Evolutionary conservation across 352 stramenopile genomes (phyloP).

Genomic region (Phytophthora constricta): DNA sequence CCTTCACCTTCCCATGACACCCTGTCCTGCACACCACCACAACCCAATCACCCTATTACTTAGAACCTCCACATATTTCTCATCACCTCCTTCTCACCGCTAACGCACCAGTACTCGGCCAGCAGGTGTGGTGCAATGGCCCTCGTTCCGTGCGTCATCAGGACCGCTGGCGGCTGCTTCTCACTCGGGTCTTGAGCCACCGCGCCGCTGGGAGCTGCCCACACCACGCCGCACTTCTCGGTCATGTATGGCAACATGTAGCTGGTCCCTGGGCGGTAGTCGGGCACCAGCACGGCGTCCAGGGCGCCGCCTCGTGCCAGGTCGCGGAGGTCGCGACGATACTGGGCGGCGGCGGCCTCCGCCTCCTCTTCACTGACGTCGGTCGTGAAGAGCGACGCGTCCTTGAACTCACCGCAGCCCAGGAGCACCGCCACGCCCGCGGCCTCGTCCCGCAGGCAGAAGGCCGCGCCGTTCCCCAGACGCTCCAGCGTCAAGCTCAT

Average conservation of each 20-base stretch:
- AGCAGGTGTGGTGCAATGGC: slow-evolving; percentile 76
- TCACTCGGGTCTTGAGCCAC: slow-evolving; percentile 27
- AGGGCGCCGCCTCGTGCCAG: slow-evolving; percentile 54
- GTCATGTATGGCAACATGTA: slow-evolving; percentile 80
- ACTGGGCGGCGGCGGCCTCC: slow-evolving; percentile 41
- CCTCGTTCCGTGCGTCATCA: slow-evolving; percentile 83
- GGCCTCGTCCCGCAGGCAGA: slow-evolving; percentile 67
- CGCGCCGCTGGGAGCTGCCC: slow-evolving; percentile 5
- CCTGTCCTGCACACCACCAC: slow-evolving; percentile 42
- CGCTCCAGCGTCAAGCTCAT: slow-evolving; percentile 77
- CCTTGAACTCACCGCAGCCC: slow-evolving; percentile 59
- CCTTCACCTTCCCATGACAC: slow-evolving; percentile 49
- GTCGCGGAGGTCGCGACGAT: slow-evolving; percentile 66
- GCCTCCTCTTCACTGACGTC: slow-evolving; percentile 54
- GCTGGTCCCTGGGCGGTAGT: slow-evolving; percentile 72
- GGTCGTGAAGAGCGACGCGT: slow-evolving; percentile 28
- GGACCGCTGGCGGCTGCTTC: slow-evolving; percentile 49
- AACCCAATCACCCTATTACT: neutral
- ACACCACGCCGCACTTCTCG: slow-evolving; percentile 58
- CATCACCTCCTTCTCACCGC: neutral
- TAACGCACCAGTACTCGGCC: slow-evolving; percentile 70
- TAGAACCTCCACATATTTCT: neutral
- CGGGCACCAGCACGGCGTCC: slow-evolving; percentile 64
- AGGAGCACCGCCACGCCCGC: slow-evolving; percentile 60
- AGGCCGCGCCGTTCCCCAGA: slow-evolving; percentile 71